Evolutionary conservation across 2,329 filamentous ascomycete species (phyloP), one percentile per base, ranked within the genome.

Genomic region (Fusarium sp.): DNA sequence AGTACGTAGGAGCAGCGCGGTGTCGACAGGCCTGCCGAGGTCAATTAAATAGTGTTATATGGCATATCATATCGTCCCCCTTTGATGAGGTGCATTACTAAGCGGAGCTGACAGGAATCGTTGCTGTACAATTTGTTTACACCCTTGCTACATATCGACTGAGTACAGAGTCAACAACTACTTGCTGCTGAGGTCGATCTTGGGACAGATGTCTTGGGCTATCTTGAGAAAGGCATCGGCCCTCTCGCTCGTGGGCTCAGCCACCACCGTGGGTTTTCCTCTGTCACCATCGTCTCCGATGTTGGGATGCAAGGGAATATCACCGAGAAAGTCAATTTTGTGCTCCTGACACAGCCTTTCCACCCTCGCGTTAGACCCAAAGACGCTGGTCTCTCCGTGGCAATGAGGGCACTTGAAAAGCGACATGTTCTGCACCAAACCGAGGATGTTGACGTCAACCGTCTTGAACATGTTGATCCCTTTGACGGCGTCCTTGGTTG

Each of bases 401-500:
- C 93, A 97, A 65, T 88, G 84, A 1, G 91, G 91, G 67, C 93
- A 96, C 4, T 82, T 85, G 72, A 96, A 96, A 33, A 92, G 82
- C 8, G 88, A 89, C 93, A 97, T 97, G 72, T 97, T 97, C 73
- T 95, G 89, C 15, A 99, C 89, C 76, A 98, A 86, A 2, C 95
- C 95, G 2, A 98, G 80, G 31, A 95, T 84, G 45, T 91, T 88
- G 6, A 96, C 86, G 51, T 90, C 80, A 68, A 96, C 91, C 70
- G 92, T 94, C 68, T 88, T 86, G 77, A 98, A 98, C 87, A 99
- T 93, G 68, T 92, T 91, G 62, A 97, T 89, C 3, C 95, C 95
- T 68, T 95, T 92, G 17, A 96, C 84, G 1, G 95, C 94, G 71
- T 99, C 95, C 68, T 94, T 92, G 2, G 97, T 85, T 2, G 94